Conservation (phyloP, 257 asterid genomes). For the Agastache rugosa region DNA sequence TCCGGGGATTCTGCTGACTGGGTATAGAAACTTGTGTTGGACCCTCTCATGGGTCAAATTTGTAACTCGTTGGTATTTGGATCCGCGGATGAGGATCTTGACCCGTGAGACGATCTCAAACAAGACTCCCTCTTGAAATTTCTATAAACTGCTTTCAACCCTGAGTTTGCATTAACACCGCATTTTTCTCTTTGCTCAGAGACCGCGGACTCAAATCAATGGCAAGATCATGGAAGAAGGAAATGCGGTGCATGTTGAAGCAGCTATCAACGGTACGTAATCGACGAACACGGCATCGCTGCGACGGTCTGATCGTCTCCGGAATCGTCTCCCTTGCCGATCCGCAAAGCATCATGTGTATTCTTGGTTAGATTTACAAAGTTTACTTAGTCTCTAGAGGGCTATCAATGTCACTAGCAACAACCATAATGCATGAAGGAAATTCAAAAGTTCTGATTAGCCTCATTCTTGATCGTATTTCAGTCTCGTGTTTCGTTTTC, state of each 20-base stretch:
- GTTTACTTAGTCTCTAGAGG: conserved; percentile 14
- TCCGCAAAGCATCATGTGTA: conserved; percentile 20
- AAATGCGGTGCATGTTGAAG: conserved; percentile 38
- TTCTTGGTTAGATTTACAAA: conserved; percentile 24
- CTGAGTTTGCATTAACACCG: not conserved
- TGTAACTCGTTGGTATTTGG: not conserved
- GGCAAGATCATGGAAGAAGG: conserved; percentile 59
- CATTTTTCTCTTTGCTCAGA: conserved; percentile 39
- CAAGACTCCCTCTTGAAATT: not conserved
- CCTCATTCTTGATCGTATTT: not conserved
- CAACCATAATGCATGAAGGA: conserved; percentile 38
- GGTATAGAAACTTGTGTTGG: conserved; percentile 39
- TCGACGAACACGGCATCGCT: not conserved
- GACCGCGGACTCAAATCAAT: conserved; percentile 58
- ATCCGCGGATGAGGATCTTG: not conserved
- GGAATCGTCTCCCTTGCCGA: not conserved
- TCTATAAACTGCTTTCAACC: not conserved
- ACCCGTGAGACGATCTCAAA: not conserved
- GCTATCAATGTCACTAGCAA: conserved; percentile 26
- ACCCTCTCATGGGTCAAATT: not conserved
- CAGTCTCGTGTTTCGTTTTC: not conserved
- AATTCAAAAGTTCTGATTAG: conserved; percentile 22
- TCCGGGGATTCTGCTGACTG: conserved; percentile 58
- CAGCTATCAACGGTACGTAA: conserved; percentile 44
- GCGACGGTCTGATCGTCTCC: not conserved